Base-by-base conservation (phyloP, 495 filamentous ascomycete genomes). In the Elasticomyces elasticus region DNA sequence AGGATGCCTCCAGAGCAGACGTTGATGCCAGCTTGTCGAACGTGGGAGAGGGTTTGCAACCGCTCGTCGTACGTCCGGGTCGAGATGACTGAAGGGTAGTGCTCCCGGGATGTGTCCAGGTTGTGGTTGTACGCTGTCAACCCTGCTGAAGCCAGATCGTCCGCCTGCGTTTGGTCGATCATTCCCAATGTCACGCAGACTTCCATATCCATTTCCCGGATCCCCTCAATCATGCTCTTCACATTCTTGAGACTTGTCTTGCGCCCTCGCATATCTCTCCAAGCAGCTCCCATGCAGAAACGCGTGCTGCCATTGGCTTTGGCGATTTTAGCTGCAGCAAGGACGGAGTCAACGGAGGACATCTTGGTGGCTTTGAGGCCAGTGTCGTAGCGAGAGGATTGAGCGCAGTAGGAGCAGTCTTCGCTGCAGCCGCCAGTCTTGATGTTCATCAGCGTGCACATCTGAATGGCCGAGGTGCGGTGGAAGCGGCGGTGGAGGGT, bases 361-460 rank as follows among this genome's bases (percentile, higher is more conserved):
- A 90, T 78, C 59, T 86, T 87, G 43, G 83, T 84, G 6, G 87
- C 85, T 61, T 84, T 78, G 12, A 91, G 73, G 10, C 87, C 87
- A 3, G 87, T 91, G 43, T 79, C 66, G 74, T 94, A 82, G 38
- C 84, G 82, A 17, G 83, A 86, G 9, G 86, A 89, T 67, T 94
- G 87, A 7, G 87, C 86, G 67, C 87, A 94, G 75, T 91, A 94
- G 26, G 81, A 84, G 65, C 87, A 94, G 71, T 94, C 87, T 66
- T 91, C 87, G 63, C 76, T 82, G 68, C 87, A 94, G 24, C 87
- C 87, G 44, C 87, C 87, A n/a, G 86, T 91, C 61, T 92, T 94
- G 76, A 94, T 94, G 75, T 89, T 91, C 83, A 91, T 89, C 49
- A 94, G 73, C 1, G 87, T 94, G 73, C 87, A 91, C 72, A 91